These are phyloP conservation scores for Flaveria ramosissima DNA, from an alignment of 129 eudicot genomes.

Conservation along the genomic window DNA sequence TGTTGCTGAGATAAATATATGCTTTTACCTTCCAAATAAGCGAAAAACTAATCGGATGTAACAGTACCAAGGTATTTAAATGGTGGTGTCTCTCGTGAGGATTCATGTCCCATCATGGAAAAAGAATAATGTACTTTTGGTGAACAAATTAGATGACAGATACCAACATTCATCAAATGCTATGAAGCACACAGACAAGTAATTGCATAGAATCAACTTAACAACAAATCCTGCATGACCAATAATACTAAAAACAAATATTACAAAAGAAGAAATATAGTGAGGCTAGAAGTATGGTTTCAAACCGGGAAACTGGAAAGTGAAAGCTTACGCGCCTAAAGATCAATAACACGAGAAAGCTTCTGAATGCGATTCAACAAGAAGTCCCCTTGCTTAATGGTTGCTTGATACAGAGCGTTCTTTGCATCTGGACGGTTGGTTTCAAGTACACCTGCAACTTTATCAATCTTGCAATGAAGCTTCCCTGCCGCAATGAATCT, in stretches of 20 bases:
- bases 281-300: neutral
- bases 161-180: slow-evolving; percentile 3
- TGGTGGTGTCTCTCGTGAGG: too few species aligned
- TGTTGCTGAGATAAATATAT: too few species aligned
- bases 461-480: slow-evolving; percentile 97
- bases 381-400: slow-evolving; percentile 96
- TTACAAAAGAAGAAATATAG: slow-evolving; percentile 14
- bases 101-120: too few species aligned
- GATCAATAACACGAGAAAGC: slow-evolving; percentile 94
- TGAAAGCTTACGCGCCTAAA: slow-evolving; percentile 41
- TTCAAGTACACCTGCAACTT: slow-evolving; percentile 92
- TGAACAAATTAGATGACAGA: neutral
- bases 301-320: slow-evolving; percentile 7
- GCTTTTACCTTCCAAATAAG: too few species aligned
- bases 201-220: slow-evolving; percentile 4
- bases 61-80: too few species aligned
- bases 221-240: slow-evolving; percentile 12
- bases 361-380: slow-evolving; percentile 89
- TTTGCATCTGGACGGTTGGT: slow-evolving; percentile 96
- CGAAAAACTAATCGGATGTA: too few species aligned
- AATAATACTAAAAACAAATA: slow-evolving; percentile 20
- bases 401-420: slow-evolving; percentile 96
- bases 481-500: slow-evolving; percentile 96
- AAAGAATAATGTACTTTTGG: too few species aligned
- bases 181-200: neutral